Percentiles rank a stretch among this genome's conserved stretches.
These are phyloP conservation scores for Purpureocillium lavendulum DNA, from an alignment of 2,329 filamentous ascomycete genomes.

Conservation along the genomic window DNA sequence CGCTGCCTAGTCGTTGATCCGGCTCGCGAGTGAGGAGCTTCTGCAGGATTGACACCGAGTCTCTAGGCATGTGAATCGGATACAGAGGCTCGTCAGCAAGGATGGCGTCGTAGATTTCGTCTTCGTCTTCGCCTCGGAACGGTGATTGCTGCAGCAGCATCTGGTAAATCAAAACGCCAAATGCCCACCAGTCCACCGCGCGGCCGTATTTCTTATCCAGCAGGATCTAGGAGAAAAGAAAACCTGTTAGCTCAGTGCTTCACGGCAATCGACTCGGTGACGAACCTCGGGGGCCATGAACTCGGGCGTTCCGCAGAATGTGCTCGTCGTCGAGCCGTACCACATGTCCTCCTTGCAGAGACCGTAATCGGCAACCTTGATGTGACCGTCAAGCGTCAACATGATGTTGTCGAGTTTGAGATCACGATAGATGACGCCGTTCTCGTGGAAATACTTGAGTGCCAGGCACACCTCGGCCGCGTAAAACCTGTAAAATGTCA, in stretches of 20 bases:
- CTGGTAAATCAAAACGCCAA: constrained; percentile 97
- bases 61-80: constrained; percentile 96
- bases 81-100: constrained; percentile 95
- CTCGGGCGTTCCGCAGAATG: constrained; percentile 98
- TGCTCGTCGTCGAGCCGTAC: constrained; percentile 94
- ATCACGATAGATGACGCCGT: constrained; percentile 97
- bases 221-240: constrained; percentile 58
- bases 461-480: constrained; percentile 95
- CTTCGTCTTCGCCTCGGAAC: constrained; percentile 97
- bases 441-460: constrained; percentile 98
- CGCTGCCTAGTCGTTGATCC: constrained; percentile 83
- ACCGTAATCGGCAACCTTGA: constrained; percentile 98
- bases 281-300: constrained; percentile 97
- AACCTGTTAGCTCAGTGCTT: not conserved
- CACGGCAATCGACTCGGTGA: not conserved
- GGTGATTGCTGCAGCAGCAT: constrained; percentile 99
- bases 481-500: constrained; percentile 64
- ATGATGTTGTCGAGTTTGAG: constrained; percentile 91
- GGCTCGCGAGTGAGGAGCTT: constrained; percentile 95
- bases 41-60: constrained; percentile 94
- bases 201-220: constrained; percentile 97
- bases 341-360: constrained; percentile 99
- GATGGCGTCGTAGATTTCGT: constrained; percentile 98
- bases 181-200: constrained; percentile 99
- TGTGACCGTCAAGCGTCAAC: constrained; percentile 88